Evolutionary conservation across 139 green algal genomes (phyloP), one percentile per base, ranked within the genome.

Genomic region (Picochlorum sp.): DNA sequence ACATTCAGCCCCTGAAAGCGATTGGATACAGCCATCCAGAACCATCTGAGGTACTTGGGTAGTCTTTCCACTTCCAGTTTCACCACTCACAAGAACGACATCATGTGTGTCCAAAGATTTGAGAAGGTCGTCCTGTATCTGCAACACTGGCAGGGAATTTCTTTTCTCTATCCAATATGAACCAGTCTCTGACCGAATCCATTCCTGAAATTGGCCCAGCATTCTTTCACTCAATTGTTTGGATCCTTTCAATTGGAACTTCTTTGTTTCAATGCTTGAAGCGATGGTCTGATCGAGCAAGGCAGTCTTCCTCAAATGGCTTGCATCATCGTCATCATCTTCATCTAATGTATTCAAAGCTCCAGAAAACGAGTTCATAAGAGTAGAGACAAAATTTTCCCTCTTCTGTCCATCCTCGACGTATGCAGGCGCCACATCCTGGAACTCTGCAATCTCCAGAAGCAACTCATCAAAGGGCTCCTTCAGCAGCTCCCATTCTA

Each of bases 41-140:
- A 95, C 49, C 60, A 85, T 95, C 60, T 95, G 88, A 1, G 88
- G 88, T 11, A 95, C 86, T 72, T 86, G 81, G 4, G 89, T 96
- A 16, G 89, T 96, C 65, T 96, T 96, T 52, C 89, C 89, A 49
- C 80, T 90, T 45, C 89, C 89, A 0, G 89, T 96, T 49, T 94
- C 88, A 15, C 88, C 86, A 60, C 64, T 67, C 30, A 95, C 79
- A 1, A 92, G 76, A 4, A 78, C 62, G 6, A 88, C 77, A 56
- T 92, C 79, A 13, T 74, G 38, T 31, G 61, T 18, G 18, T 68
- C 60, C 55, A 83, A 67, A 38, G 74, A 75, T 23, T 45, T 45
- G 14, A 68, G 28, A 21, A 90, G 41, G 16, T 64, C 59, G 6
- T 77, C 59, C 14, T 60, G 52, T 16, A 81, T 70, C 20, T 57